These are phyloP conservation scores for Fraxinus anomala DNA, from an alignment of 257 asterid genomes.

Conservation along the genomic window DNA sequence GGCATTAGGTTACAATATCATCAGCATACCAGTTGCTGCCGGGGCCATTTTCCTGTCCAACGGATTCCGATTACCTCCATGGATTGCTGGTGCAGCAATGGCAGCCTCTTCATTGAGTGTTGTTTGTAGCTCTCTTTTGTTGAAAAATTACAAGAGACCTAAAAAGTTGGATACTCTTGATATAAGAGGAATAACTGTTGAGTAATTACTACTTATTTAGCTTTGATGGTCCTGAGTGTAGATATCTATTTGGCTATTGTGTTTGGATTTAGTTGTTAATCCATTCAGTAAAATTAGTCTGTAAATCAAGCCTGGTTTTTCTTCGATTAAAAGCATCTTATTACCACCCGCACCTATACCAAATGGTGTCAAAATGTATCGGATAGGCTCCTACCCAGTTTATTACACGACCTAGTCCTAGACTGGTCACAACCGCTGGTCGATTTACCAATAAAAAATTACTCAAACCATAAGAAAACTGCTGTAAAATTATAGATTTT, in stretches of 20 bases:
- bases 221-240: neutral
- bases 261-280: neutral
- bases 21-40: conserved; percentile 79
- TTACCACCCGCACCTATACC: neutral
- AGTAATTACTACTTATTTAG: conserved; percentile 22
- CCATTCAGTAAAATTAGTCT: neutral
- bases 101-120: conserved; percentile 92
- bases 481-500: too few relatives aligned
- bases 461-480: too few relatives aligned
- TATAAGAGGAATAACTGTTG: conserved; percentile 40
- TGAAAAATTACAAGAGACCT: conserved; percentile 75
- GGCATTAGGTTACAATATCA: conserved; percentile 77
- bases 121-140: conserved; percentile 82
- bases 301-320: neutral
- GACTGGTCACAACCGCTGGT: too few relatives aligned
- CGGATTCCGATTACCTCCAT: conserved; percentile 78
- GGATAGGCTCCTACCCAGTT: too few relatives aligned
- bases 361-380: too few relatives aligned
- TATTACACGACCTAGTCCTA: too few relatives aligned
- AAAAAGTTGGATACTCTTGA: conserved; percentile 47
- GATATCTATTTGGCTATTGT: neutral
- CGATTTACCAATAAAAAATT: too few relatives aligned
- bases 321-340: neutral
- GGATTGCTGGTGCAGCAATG: conserved; percentile 97
- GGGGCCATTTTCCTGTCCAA: conserved; percentile 73